These are phyloP conservation scores for Diplodia scrobiculata DNA, from an alignment of 2,329 filamentous ascomycete species.

Conservation along the genomic window DNA sequence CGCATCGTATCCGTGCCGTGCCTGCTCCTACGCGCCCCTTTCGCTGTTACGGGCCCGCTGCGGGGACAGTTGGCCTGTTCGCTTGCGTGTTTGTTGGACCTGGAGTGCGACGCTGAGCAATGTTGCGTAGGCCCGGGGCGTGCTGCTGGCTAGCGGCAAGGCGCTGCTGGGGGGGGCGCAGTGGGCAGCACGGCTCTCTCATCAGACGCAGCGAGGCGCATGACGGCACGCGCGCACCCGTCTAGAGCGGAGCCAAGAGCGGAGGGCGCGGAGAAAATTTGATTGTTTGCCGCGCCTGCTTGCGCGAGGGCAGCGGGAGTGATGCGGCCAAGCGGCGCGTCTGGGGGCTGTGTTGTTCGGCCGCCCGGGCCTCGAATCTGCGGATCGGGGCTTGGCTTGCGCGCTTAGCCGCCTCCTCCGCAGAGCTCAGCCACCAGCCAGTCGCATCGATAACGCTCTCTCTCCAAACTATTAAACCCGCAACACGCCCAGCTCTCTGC, in stretches of 20 bases:
- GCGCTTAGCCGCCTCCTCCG: too few species aligned
- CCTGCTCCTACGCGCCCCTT: not conserved
- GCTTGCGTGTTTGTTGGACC: conserved; percentile 1
- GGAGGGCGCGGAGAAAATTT: conserved; percentile 19
- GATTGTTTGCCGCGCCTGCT: conserved; percentile 1
- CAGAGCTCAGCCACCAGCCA: conserved; percentile 14
- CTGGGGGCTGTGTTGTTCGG: conserved; percentile 14
- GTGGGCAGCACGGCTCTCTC: conserved; percentile 1
- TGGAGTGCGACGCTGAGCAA: not conserved
- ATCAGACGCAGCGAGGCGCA: not conserved
- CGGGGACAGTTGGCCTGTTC: conserved; percentile 7
- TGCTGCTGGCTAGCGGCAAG: not conserved
- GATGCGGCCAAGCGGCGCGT: conserved; percentile 13
- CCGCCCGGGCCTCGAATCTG: conserved; percentile 3
- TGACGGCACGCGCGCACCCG: not conserved
- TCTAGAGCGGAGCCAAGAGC: conserved; percentile 14
- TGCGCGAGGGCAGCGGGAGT: not conserved
- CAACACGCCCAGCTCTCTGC: not conserved
- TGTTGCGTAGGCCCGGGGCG: not conserved
- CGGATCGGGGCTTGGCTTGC: not conserved
- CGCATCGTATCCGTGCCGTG: not conserved
- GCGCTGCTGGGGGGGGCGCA: conserved; percentile 14
- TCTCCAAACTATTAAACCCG: conserved; percentile 1
- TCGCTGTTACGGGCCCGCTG: conserved; percentile 13
- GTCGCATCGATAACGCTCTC: not conserved